phyloP scores from a whole-genome alignment of 1,284 basidiomycete genomes.

The Cutaneotrichosporon sp. region DNA sequence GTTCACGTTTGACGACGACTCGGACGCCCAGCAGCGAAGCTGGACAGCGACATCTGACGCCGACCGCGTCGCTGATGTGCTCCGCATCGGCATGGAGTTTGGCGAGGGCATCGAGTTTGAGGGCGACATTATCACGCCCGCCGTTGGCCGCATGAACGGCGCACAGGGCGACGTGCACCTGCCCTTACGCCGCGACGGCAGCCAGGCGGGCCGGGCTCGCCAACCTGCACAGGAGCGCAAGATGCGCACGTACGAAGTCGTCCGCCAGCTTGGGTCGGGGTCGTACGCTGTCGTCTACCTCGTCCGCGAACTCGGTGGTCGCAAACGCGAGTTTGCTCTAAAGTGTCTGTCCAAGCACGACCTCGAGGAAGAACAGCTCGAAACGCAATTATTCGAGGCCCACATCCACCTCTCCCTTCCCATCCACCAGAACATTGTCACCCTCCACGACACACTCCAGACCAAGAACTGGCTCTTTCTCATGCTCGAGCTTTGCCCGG shows the following conservation, averaged over 20 bases:
- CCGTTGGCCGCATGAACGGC: constrained; percentile 28
- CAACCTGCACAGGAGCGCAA: constrained; percentile 16
- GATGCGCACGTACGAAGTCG: constrained; percentile 62
- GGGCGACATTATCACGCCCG: constrained; percentile 43
- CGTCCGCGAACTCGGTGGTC: constrained; percentile 74
- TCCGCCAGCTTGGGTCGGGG: constrained; percentile 75
- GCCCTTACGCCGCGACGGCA: constrained; percentile 39
- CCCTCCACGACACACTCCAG: constrained; percentile 82
- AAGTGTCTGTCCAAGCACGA: constrained; percentile 93
- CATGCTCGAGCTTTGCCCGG: constrained; percentile 87
- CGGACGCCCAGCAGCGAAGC: constrained; percentile 11
- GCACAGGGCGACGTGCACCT: constrained; percentile 24
- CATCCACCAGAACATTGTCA: constrained; percentile 89
- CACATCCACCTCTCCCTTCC: constrained; percentile 91
- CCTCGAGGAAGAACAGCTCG: constrained; percentile 76
- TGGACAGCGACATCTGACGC: constrained; percentile 22
- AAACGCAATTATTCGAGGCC: constrained; percentile 85
- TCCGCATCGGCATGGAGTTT: constrained; percentile 38
- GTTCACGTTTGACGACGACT: constrained; percentile 19
- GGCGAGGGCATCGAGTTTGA: constrained; percentile 46
- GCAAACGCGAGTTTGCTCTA: constrained; percentile 82
- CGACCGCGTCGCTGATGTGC: constrained; percentile 29
- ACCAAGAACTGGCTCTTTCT: constrained; percentile 73
- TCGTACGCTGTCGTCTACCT: constrained; percentile 92
- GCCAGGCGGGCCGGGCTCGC: constrained; percentile 29